Conservation (phyloP, 257 asterid species). For the Ocimum tenuiflorum region DNA sequence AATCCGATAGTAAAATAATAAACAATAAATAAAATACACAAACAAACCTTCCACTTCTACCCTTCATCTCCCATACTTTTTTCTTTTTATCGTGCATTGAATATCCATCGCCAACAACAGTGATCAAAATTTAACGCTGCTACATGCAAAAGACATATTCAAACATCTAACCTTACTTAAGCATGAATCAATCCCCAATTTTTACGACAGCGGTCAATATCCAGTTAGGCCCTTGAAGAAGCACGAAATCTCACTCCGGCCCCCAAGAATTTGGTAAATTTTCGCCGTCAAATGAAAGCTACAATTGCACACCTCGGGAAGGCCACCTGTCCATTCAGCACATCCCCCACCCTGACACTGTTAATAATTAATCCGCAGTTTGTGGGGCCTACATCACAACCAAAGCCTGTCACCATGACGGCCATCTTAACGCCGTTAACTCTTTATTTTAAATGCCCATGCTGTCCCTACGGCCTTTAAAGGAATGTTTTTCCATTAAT, state of each 20-base stretch:
- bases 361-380: constrained; percentile 6
- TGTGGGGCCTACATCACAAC: constrained; percentile 10
- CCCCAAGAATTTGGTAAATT: constrained; percentile 19
- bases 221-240: constrained; percentile 22
- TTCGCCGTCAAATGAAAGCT: constrained; percentile 29
- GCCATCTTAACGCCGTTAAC: constrained; percentile 31
- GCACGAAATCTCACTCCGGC: background rate
- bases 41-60: too few relatives aligned
- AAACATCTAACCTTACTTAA: too few relatives aligned
- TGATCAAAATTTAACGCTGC: too few relatives aligned
- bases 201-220: too few relatives aligned
- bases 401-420: constrained; percentile 27
- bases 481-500: background rate
- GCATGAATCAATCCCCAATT: too few relatives aligned
- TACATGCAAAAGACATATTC: too few relatives aligned
- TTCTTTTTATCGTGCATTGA: too few relatives aligned
- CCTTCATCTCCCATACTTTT: too few relatives aligned
- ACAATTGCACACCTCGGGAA: constrained; percentile 45
- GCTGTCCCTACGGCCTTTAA: constrained; percentile 1
- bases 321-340: constrained; percentile 30
- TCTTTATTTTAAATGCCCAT: background rate
- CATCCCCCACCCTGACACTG: constrained; percentile 35
- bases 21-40: too few relatives aligned
- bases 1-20: too few relatives aligned
- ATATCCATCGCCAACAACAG: too few relatives aligned